phyloP scores from a whole-genome alignment of 352 stramenopile species.

The Albugo candida region DNA sequence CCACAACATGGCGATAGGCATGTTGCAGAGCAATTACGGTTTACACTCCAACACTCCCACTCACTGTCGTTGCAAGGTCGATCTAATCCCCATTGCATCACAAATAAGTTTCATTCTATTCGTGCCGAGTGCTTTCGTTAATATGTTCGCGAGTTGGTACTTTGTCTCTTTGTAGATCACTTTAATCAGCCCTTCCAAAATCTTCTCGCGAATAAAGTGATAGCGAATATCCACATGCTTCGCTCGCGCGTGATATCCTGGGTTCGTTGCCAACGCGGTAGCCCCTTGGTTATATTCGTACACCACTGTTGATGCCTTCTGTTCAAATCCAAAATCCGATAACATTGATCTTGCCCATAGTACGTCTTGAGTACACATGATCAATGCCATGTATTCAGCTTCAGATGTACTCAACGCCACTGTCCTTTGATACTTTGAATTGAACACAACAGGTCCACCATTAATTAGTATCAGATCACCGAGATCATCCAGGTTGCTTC shows the following conservation, averaged over 20 bases:
- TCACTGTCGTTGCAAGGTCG: neutral
- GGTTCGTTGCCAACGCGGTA: too few relatives aligned
- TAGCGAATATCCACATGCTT: slow-evolving; percentile 12
- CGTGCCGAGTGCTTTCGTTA: slow-evolving; percentile 8
- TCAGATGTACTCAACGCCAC: slow-evolving; percentile 10
- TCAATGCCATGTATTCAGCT: slow-evolving; percentile 13
- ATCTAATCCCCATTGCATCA: neutral
- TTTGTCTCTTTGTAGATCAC: too few relatives aligned
- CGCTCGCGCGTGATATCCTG: slow-evolving; percentile 1
- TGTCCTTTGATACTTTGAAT: slow-evolving; percentile 8
- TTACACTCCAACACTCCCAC: slow-evolving; percentile 6
- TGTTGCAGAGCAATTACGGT: too few relatives aligned
- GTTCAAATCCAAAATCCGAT: neutral
- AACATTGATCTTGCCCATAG: slow-evolving; percentile 5
- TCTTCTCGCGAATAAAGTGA: slow-evolving; percentile 10
- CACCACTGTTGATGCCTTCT: slow-evolving; percentile 3
- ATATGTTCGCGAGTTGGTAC: slow-evolving; percentile 7
- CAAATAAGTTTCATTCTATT: neutral
- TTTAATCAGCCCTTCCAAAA: slow-evolving; percentile 4
- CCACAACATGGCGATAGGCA: too few relatives aligned
- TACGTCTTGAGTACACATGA: slow-evolving; percentile 7
- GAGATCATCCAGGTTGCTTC: slow-evolving; percentile 7
- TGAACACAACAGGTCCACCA: slow-evolving; percentile 6
- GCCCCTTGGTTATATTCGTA: slow-evolving; percentile 8
- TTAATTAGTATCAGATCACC: slow-evolving; percentile 8